A percentile compares a stretch with the other conserved stretches of the same genome.
phyloP scores from a whole-genome alignment of 192 early-diverging fungal genomes.

The Coemansia sp. region DNA sequence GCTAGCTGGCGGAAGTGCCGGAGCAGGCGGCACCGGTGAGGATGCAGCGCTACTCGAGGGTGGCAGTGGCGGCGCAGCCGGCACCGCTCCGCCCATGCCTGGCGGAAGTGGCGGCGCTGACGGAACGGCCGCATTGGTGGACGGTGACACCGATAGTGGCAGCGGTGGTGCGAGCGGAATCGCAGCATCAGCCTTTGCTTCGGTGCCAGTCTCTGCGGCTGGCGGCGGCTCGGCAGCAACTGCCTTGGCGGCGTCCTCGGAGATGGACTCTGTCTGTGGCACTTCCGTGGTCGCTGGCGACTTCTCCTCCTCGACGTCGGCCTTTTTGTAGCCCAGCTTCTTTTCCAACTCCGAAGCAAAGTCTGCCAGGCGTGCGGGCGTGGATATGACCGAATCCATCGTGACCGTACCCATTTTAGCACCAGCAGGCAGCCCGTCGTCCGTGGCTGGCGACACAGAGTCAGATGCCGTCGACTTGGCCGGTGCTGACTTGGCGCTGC shows the following conservation, averaged over 20 bases:
- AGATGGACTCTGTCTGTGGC: not conserved
- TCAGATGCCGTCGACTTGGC: not conserved
- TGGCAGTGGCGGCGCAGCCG: slow-evolving; percentile 38
- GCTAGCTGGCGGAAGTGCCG: slow-evolving; percentile 8
- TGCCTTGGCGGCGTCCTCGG: not conserved
- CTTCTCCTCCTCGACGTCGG: not conserved
- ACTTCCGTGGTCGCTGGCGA: not conserved
- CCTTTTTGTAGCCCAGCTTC: slow-evolving; percentile 34
- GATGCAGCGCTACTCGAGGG: slow-evolving; percentile 10
- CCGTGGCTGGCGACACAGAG: not conserved
- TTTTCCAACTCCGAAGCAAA: slow-evolving; percentile 46
- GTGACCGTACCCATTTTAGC: slow-evolving; percentile 48
- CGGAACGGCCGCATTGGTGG: slow-evolving; percentile 37
- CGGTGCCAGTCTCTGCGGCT: not conserved
- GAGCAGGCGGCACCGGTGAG: slow-evolving; percentile 10
- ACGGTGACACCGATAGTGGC: not conserved
- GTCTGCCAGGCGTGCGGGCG: slow-evolving; percentile 37
- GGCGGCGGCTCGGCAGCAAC: not conserved
- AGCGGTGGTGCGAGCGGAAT: not conserved
- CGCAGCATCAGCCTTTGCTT: not conserved
- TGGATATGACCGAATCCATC: slow-evolving; percentile 45
- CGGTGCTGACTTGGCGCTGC: not conserved
- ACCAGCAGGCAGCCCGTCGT: slow-evolving; percentile 13
- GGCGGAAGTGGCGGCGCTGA: slow-evolving; percentile 23
- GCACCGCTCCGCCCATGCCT: slow-evolving; percentile 9